A percentile compares a stretch with the other conserved stretches of the same genome.
phyloP scores from a whole-genome alignment of 106 monocot species.

The Acorus gramineus region DNA sequence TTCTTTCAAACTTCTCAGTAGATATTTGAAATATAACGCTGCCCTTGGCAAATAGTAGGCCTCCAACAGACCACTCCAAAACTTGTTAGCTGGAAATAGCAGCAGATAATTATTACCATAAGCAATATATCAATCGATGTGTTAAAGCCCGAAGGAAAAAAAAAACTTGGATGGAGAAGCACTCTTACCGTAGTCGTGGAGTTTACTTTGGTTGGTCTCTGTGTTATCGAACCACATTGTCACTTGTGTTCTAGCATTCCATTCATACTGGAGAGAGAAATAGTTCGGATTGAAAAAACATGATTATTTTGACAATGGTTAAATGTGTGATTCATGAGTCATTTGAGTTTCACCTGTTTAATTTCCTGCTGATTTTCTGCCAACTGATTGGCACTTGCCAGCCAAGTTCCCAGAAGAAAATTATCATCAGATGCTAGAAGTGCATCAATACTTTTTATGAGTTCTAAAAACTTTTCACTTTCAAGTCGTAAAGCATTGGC shows the following conservation, averaged over 20 bases:
- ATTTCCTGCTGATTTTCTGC: constrained; percentile 39
- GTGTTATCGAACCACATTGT: constrained; percentile 98
- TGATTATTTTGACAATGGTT: neutral
- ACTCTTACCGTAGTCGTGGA: constrained; percentile 89
- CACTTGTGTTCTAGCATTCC: constrained; percentile 97
- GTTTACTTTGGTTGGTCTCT: constrained; percentile 67
- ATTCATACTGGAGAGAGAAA: constrained; percentile 59
- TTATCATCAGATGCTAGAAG: constrained; percentile 87
- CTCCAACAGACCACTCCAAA: constrained; percentile 85
- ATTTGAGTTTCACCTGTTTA: constrained; percentile 33
- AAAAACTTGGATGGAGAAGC: neutral
- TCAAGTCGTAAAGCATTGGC: constrained; percentile 23
- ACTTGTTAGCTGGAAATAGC: constrained; percentile 65
- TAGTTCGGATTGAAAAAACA: neutral
- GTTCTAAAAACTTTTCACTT: constrained; percentile 53
- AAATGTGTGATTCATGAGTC: neutral
- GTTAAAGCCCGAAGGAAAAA: constrained; percentile 3
- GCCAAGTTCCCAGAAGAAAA: constrained; percentile 88
- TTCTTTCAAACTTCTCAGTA: constrained; percentile 44
- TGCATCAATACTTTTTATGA: constrained; percentile 65
- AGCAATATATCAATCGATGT: too few relatives aligned
- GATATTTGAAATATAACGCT: constrained; percentile 62
- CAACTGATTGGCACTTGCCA: constrained; percentile 65
- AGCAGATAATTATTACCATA: neutral
- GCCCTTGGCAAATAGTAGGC: constrained; percentile 84